Percentiles rank a stretch among this genome's conserved stretches.
Evolutionary conservation across 2,329 filamentous ascomycete species (phyloP).

Genomic region (Byssothecium circinans): DNA sequence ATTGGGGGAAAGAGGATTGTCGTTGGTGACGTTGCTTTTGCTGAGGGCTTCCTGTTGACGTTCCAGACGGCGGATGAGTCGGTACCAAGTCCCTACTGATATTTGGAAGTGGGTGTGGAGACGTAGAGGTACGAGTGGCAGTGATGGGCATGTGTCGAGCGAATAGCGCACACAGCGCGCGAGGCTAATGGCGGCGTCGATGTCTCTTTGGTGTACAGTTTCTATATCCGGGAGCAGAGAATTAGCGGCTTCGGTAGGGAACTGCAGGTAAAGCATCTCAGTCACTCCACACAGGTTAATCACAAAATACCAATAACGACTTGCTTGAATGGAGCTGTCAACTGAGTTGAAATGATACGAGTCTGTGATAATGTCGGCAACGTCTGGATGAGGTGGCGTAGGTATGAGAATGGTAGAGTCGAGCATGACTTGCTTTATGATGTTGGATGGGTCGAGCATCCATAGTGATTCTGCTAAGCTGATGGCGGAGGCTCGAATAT

Average conservation of each 20-base stretch:
- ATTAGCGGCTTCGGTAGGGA: conserved; percentile 16
- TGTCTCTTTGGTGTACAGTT: conserved; percentile 18
- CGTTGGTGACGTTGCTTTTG: too few relatives aligned
- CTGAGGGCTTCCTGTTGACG: background rate
- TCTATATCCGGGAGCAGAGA: conserved; percentile 22
- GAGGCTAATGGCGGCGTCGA: conserved; percentile 22
- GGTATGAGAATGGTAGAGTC: conserved; percentile 13
- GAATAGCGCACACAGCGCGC: conserved; percentile 28
- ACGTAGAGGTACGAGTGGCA: conserved; percentile 31
- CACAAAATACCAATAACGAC: conserved; percentile 31
- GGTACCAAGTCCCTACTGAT: conserved; percentile 30
- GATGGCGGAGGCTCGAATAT: conserved; percentile 23
- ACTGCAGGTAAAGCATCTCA: conserved; percentile 27
- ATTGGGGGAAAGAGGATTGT: background rate
- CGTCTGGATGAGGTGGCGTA: conserved; percentile 14
- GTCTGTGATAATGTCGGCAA: conserved; percentile 23
- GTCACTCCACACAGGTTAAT: conserved; percentile 26
- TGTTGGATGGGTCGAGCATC: conserved; percentile 16
- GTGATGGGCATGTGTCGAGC: conserved; percentile 16
- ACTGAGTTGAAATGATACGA: conserved; percentile 26
- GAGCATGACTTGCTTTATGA: conserved; percentile 21
- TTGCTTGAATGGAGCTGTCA: conserved; percentile 25
- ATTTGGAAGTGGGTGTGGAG: conserved; percentile 32
- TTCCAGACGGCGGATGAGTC: conserved; percentile 17
- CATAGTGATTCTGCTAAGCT: conserved; percentile 26